These are phyloP conservation scores for Verbascum thapsus DNA, from an alignment of 257 asterid species.

Conservation along the genomic window DNA sequence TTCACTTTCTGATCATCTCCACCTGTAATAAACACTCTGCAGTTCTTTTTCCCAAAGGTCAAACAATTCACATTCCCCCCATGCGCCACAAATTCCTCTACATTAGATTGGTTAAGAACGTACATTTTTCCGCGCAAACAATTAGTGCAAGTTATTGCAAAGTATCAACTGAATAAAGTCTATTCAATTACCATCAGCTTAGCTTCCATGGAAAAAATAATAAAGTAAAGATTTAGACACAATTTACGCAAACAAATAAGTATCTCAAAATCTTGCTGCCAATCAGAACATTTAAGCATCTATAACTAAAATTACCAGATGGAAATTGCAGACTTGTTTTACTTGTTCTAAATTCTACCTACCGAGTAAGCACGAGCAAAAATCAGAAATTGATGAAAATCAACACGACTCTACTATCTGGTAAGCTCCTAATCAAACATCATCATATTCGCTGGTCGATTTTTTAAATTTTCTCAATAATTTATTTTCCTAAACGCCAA, in stretches of 20 bases:
- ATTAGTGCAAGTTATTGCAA: slow-evolving; percentile 8
- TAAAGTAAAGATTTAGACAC: slow-evolving; percentile 11
- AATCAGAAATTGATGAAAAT: slow-evolving; percentile 19
- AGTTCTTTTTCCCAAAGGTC: slow-evolving; percentile 89
- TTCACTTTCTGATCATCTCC: slow-evolving; percentile 98
- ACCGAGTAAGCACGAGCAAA: slow-evolving; percentile 15
- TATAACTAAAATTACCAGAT: background rate
- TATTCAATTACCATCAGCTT: slow-evolving; percentile 6
- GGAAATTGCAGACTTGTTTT: background rate
- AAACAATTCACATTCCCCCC: slow-evolving; percentile 93
- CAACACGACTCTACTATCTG: slow-evolving; percentile 9
- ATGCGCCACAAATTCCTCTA: slow-evolving; percentile 99
- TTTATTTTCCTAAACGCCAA: background rate
- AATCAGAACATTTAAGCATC: background rate
- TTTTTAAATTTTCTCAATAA: slow-evolving; percentile 18
- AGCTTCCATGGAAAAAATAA: background rate
- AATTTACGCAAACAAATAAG: background rate
- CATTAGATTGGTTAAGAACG: slow-evolving; percentile 58
- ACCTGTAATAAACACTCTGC: slow-evolving; percentile 82
- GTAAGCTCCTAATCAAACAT: slow-evolving; percentile 4
- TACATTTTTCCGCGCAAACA: slow-evolving; percentile 30
- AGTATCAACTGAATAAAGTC: slow-evolving; percentile 11
- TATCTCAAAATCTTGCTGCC: background rate
- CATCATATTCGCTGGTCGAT: background rate
- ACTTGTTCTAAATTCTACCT: background rate